These are phyloP conservation scores for Chrysanthemum seticuspe DNA, from an alignment of 129 eudicot genomes.

Conservation along the genomic window DNA sequence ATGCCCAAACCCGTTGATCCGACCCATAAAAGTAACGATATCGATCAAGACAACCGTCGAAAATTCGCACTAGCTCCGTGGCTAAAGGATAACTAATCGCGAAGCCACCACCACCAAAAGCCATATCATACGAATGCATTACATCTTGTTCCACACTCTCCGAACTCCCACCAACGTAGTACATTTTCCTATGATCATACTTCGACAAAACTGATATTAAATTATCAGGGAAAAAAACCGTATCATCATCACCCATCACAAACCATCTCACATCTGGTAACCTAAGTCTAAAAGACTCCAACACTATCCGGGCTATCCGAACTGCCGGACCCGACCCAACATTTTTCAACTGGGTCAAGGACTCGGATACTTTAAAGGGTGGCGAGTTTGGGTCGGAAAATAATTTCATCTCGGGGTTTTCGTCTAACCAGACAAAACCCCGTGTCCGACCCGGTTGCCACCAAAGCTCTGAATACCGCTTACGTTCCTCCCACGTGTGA, in stretches of 20 bases:
- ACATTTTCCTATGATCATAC: slow-evolving; percentile 75
- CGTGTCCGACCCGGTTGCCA: slow-evolving; percentile 70
- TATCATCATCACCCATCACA: slow-evolving; percentile 98
- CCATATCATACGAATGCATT: slow-evolving; percentile 81
- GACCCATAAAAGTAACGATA: slow-evolving; percentile 80
- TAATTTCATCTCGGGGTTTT: slow-evolving; percentile 39
- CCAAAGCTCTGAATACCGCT: slow-evolving; percentile 64
- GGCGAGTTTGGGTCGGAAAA: slow-evolving; percentile 31
- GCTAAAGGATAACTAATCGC: slow-evolving; percentile 84
- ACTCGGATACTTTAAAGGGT: slow-evolving; percentile 48
- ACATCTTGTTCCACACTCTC: slow-evolving; percentile 96
- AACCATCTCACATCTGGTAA: slow-evolving; percentile 77
- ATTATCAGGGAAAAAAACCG: slow-evolving; percentile 75
- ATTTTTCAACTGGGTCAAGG: slow-evolving; percentile 35
- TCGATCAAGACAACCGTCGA: slow-evolving; percentile 78
- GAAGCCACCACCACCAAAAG: slow-evolving; percentile 94
- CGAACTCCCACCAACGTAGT: slow-evolving; percentile 67
- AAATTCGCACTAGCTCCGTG: slow-evolving; percentile 41
- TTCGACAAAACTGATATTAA: slow-evolving; percentile 54
- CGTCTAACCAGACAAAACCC: slow-evolving; percentile 74
- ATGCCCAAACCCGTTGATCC: slow-evolving; percentile 91
- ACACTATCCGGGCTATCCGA: slow-evolving; percentile 70
- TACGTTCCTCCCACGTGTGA: slow-evolving; percentile 59
- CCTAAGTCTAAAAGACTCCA: slow-evolving; percentile 54
- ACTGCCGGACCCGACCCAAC: slow-evolving; percentile 52